Percentiles rank a stretch among this genome's conserved stretches.
Conservation (phyloP, 106 monocot genomes). For the Platanthera zijinensis region DNA sequence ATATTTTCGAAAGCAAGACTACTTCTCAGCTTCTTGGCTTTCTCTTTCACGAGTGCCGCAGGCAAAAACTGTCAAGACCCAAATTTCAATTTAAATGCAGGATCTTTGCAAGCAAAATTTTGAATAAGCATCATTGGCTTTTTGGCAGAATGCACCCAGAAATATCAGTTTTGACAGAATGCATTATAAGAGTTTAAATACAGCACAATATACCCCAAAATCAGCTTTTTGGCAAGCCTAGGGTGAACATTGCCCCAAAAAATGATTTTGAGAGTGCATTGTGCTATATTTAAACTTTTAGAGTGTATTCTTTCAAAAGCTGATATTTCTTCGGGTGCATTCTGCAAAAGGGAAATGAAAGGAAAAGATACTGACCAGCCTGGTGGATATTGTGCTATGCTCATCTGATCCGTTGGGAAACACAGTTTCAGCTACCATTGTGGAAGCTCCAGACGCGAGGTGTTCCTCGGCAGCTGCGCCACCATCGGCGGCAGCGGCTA, state of each 20-base stretch:
- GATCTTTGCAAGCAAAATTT: neutral
- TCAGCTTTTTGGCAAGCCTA: no score
- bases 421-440: conserved; percentile 80
- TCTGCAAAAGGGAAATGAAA: no score
- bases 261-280: no score
- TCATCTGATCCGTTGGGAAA: conserved; percentile 42
- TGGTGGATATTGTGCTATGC: conserved; percentile 58
- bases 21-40: conserved; percentile 46
- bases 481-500: conserved; percentile 87
- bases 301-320: no score
- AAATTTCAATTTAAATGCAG: neutral
- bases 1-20: conserved; percentile 27
- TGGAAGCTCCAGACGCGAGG: conserved; percentile 39
- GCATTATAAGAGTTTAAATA: no score
- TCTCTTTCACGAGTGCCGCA: conserved; percentile 66
- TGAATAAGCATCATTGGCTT: neutral
- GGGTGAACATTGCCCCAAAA: no score
- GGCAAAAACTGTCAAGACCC: conserved; percentile 64
- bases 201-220: no score
- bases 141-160: no score
- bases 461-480: conserved; percentile 70
- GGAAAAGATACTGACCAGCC: conserved; percentile 47
- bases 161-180: no score
- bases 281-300: no score
- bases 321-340: no score